Conservation (phyloP, 805 yeast species). For the Geotrichum ghanense region DNA sequence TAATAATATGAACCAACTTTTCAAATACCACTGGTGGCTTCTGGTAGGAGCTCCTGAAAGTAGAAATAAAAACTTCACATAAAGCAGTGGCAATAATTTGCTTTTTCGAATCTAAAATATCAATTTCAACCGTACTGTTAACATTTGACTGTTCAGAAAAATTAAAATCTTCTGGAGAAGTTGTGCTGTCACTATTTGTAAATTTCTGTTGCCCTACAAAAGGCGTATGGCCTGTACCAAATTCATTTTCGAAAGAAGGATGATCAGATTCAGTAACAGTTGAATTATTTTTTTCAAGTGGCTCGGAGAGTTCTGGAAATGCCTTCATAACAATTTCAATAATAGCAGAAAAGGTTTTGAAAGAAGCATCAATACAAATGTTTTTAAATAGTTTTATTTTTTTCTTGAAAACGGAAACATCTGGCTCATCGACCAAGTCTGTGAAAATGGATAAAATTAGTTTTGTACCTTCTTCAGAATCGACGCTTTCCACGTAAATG, state of each 20-base stretch:
- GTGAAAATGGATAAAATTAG: constrained; percentile 9
- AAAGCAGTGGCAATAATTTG: constrained; percentile 16
- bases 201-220: no score
- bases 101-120: constrained; percentile 3
- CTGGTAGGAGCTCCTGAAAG: constrained; percentile 29
- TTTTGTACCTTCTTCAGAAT: constrained; percentile 5
- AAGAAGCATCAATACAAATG: not conserved
- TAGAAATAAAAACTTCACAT: constrained; percentile 24
- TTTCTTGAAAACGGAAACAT: constrained; percentile 8
- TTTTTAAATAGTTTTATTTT: not conserved
- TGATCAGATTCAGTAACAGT: no score
- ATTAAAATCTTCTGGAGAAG: no score
- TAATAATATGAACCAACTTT: constrained; percentile 14
- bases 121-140: no score
- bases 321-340: constrained; percentile 6
- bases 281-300: no score
- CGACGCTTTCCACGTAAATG: constrained; percentile 9
- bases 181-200: no score
- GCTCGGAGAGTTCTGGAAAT: no score
- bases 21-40: constrained; percentile 29
- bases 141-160: no score
- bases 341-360: constrained; percentile 5
- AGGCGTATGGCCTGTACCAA: no score
- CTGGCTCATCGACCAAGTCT: constrained; percentile 12
- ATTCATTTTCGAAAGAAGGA: no score